phyloP scores from a whole-genome alignment of 2,329 filamentous ascomycete genomes.

The Aspergillus terreus region DNA sequence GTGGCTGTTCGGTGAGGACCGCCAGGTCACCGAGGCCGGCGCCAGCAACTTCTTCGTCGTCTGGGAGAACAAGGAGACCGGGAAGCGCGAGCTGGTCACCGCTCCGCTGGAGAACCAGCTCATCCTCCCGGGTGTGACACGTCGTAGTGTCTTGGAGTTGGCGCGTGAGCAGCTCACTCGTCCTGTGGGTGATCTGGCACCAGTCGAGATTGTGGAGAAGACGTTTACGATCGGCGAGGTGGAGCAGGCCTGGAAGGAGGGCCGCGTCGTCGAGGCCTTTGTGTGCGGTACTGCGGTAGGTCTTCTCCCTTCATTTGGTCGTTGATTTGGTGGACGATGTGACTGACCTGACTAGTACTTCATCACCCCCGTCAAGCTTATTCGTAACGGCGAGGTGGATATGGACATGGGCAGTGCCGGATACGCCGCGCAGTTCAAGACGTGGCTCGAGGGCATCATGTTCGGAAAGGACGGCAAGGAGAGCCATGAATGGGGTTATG shows the following conservation, averaged over 20 bases:
- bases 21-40: conserved; percentile 82
- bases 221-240: conserved; percentile 80
- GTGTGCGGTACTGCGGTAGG: conserved; percentile 80
- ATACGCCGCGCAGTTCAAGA: conserved; percentile 53
- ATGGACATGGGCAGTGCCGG: conserved; percentile 50
- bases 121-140: conserved; percentile 85
- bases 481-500: conserved; percentile 66
- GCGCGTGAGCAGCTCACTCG: conserved; percentile 58
- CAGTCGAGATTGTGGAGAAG: conserved; percentile 80
- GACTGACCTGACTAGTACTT: conserved; percentile 55
- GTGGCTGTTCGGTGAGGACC: conserved; percentile 81
- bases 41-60: conserved; percentile 90
- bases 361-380: conserved; percentile 63
- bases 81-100: conserved; percentile 69
- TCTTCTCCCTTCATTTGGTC: conserved; percentile 15
- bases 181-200: conserved; percentile 49
- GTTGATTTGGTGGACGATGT: too few species aligned
- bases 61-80: conserved; percentile 58
- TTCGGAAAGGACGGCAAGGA: conserved; percentile 66
- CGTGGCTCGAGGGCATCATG: conserved; percentile 69
- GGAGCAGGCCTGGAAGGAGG: conserved; percentile 67
- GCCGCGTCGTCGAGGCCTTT: conserved; percentile 77
- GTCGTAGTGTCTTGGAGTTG: conserved; percentile 73
- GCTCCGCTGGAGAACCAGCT: conserved; percentile 77
- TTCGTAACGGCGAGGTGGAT: conserved; percentile 64